Evolutionary conservation across 176 grass and related monocot species (phyloP).

Genomic region (Carex parvula): DNA sequence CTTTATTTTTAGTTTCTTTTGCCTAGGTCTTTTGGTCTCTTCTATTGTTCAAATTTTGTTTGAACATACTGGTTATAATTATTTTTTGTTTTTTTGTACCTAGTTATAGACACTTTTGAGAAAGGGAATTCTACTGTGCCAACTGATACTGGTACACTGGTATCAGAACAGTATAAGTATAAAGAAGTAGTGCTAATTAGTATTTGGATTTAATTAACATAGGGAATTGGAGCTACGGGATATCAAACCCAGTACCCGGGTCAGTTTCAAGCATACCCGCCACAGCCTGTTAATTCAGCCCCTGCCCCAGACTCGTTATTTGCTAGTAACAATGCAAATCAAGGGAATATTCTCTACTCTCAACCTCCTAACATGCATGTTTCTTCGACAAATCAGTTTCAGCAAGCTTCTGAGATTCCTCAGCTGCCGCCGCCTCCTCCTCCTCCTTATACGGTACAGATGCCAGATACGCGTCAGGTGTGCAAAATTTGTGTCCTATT

Average conservation of each 20-base stretch:
- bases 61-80: neutral
- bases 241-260: conserved; percentile 40
- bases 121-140: neutral
- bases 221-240: conserved; percentile 32
- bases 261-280: conserved; percentile 42
- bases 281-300: conserved; percentile 36
- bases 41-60: neutral
- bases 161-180: neutral
- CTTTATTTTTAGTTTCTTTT: neutral
- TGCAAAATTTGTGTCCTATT: conserved; percentile 50
- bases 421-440: neutral
- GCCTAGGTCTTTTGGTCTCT: neutral
- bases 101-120: conserved; percentile 5
- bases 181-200: neutral
- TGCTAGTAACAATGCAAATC: conserved; percentile 47
- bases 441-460: conserved; percentile 5
- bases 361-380: conserved; percentile 51
- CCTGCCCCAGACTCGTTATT: conserved; percentile 25
- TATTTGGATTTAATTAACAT: conserved; percentile 23
- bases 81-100: neutral
- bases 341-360: conserved; percentile 53
- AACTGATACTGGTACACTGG: neutral
- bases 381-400: conserved; percentile 39
- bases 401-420: conserved; percentile 8
- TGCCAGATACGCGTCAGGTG: conserved; percentile 34